Percentiles rank a stretch among this genome's conserved stretches.
Evolutionary conservation across 2,329 filamentous ascomycete species (phyloP).

Genomic region (Bipolaris zeicola): DNA sequence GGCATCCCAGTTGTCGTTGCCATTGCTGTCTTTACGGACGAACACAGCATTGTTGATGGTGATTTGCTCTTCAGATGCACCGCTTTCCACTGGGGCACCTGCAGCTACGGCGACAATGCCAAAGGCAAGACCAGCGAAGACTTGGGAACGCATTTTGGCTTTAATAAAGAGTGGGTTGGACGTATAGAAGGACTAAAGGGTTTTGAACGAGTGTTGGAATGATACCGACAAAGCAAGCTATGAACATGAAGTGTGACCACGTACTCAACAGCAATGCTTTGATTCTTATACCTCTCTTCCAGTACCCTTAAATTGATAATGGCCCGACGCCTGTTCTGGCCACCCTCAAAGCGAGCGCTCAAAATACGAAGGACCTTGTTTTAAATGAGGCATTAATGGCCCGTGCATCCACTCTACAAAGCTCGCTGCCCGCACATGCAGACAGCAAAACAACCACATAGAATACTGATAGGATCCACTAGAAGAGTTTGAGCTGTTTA

Average conservation of each 20-base stretch:
- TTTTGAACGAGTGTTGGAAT: neutral
- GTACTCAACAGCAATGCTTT: neutral
- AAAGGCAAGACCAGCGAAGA: neutral
- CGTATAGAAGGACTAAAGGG: neutral
- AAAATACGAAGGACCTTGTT: neutral
- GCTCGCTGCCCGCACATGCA: neutral
- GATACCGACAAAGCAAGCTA: neutral
- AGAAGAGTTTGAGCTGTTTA: neutral
- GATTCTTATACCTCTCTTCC: neutral
- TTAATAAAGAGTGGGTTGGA: neutral
- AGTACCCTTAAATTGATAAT: neutral
- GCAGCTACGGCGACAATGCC: neutral
- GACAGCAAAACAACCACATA: neutral
- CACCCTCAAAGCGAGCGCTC: neutral
- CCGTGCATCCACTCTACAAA: neutral
- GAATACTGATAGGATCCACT: neutral
- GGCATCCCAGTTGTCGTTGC: neutral
- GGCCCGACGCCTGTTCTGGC: neutral
- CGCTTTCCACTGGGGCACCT: neutral
- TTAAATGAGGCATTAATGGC: neutral
- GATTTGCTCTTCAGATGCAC: neutral
- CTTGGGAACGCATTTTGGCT: neutral
- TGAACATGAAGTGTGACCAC: neutral
- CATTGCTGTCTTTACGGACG: neutral
- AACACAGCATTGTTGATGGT: neutral